Evolutionary conservation across 1,284 basidiomycete species (phyloP).

Genomic region (Meira miltonrushii): DNA sequence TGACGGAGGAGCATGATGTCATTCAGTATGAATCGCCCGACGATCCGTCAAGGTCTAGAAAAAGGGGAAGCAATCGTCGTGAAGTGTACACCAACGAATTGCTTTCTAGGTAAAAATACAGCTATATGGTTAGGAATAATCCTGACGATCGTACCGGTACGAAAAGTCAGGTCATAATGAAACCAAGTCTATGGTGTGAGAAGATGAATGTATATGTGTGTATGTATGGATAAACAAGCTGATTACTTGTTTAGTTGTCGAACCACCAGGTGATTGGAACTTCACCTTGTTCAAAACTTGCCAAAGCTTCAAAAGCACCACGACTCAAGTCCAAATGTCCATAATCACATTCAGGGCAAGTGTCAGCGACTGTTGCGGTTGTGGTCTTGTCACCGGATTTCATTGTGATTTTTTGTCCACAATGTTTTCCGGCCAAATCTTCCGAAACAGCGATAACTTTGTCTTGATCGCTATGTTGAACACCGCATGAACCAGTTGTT

Average conservation of each 20-base stretch:
- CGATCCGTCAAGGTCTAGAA: too few relatives aligned
- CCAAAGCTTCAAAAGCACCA: constrained; percentile 30
- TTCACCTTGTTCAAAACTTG: not conserved
- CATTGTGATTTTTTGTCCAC: constrained; percentile 21
- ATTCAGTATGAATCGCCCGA: too few relatives aligned
- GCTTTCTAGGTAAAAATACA: too few relatives aligned
- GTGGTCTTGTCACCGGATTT: constrained; percentile 28
- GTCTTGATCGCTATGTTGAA: constrained; percentile 31
- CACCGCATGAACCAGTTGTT: constrained; percentile 45
- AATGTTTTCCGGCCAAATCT: constrained; percentile 3
- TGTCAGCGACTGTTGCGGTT: constrained; percentile 25
- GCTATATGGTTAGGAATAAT: too few relatives aligned
- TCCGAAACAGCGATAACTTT: constrained; percentile 19
- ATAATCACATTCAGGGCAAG: constrained; percentile 30
- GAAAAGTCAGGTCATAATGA: too few relatives aligned
- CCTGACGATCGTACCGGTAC: too few relatives aligned
- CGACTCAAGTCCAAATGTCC: constrained; percentile 29
- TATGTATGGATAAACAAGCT: too few relatives aligned
- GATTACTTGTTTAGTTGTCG: not conserved
- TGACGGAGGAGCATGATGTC: too few relatives aligned
- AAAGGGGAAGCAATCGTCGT: too few relatives aligned
- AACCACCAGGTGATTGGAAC: constrained; percentile 3
- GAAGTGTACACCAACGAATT: too few relatives aligned
- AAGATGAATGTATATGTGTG: too few relatives aligned
- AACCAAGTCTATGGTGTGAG: too few relatives aligned